Evolutionary conservation across 2,329 filamentous ascomycete species (phyloP).

Genomic region (Dactylonectria estremocensis): DNA sequence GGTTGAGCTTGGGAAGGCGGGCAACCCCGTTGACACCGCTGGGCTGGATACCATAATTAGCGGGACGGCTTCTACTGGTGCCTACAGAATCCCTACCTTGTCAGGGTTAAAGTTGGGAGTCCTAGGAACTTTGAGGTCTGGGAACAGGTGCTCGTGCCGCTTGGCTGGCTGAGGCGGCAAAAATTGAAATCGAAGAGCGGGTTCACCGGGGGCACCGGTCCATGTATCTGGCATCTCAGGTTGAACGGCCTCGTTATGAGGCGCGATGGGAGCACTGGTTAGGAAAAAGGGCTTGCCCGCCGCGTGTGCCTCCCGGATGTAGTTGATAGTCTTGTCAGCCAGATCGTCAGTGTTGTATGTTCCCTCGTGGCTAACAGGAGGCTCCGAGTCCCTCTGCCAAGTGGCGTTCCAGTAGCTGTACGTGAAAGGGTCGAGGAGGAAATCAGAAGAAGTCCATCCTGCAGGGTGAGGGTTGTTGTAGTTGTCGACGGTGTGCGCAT

Average conservation of each 20-base stretch:
- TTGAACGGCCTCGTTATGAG: conserved; percentile 17
- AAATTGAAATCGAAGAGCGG: no score
- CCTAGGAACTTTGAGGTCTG: conserved; percentile 72
- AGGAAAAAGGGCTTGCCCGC: conserved; percentile 20
- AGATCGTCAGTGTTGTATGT: conserved; percentile 19
- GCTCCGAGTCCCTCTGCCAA: conserved; percentile 8
- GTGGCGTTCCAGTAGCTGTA: conserved; percentile 26
- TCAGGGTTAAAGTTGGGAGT: conserved; percentile 76
- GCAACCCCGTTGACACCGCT: conserved; percentile 57
- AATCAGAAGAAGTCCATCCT: conserved; percentile 22
- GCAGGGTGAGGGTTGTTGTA: conserved; percentile 60
- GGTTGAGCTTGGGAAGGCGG: conserved; percentile 52
- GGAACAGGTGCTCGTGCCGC: conserved; percentile 74
- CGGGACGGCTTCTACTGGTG: no score
- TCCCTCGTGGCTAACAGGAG: conserved; percentile 12
- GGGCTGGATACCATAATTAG: no score
- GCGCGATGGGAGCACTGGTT: conserved; percentile 20
- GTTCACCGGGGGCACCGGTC: no score
- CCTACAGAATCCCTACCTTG: no score
- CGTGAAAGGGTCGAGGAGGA: conserved; percentile 25
- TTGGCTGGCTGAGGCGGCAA: conserved; percentile 55
- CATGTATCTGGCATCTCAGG: no score
- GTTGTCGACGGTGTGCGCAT: conserved; percentile 71
- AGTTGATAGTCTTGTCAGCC: conserved; percentile 5
- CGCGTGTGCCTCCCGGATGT: conserved; percentile 10